These are phyloP conservation scores for Caloboletus firmus DNA, from an alignment of 1,284 basidiomycete species.

Conservation along the genomic window DNA sequence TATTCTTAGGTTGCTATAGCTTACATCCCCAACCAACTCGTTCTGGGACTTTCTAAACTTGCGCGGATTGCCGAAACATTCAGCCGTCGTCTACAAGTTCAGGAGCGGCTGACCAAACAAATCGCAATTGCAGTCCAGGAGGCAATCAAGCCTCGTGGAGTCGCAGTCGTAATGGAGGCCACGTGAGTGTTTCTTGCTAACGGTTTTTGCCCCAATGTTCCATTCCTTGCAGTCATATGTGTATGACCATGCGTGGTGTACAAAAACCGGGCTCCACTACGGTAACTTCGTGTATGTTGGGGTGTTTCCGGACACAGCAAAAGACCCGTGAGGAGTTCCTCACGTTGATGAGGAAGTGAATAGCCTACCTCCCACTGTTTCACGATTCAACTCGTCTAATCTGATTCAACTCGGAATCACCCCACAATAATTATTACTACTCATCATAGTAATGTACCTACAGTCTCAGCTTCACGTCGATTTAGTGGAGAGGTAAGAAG, in stretches of 20 bases:
- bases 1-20: constrained; percentile 65
- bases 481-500: constrained; percentile 15
- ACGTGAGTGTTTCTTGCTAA: constrained; percentile 59
- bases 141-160: constrained; percentile 94
- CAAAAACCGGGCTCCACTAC: constrained; percentile 97
- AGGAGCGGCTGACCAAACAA: constrained; percentile 97
- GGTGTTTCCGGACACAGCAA: constrained; percentile 94
- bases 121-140: constrained; percentile 97
- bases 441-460: constrained; percentile 23
- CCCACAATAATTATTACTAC: constrained; percentile 19
- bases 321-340: constrained; percentile 97
- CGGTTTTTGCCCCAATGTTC: constrained; percentile 16
- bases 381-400: constrained; percentile 40
- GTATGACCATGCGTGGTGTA: constrained; percentile 99
- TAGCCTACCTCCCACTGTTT: constrained; percentile 14
- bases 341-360: constrained; percentile 67
- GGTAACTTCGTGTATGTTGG: constrained; percentile 98
- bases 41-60: constrained; percentile 96
- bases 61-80: constrained; percentile 98
- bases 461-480: constrained; percentile 6
- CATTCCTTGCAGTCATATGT: constrained; percentile 77
- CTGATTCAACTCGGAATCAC: constrained; percentile 38
- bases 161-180: constrained; percentile 99
- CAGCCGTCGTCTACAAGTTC: constrained; percentile 92
- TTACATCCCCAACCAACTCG: constrained; percentile 95